A percentile compares a stretch with the other conserved stretches of the same genome.
Conservation (phyloP, 202 grass and related monocot genomes). For the Carex sylvatica region DNA sequence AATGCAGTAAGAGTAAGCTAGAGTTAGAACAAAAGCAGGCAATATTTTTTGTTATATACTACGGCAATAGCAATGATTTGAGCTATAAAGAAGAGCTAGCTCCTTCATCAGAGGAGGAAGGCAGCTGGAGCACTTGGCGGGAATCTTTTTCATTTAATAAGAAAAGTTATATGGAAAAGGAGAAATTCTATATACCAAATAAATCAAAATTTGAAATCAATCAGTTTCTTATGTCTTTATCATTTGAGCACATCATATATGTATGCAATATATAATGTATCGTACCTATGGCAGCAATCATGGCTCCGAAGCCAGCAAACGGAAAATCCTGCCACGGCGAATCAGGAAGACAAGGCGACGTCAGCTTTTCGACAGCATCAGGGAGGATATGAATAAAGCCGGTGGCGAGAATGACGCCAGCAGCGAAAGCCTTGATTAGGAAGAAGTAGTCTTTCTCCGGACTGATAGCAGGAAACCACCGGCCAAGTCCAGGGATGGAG, state of each 20-base stretch:
- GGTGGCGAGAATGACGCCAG: conserved; percentile 80
- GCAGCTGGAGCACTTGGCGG: no score
- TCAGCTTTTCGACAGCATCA: conserved; percentile 49
- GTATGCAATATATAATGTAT: neutral
- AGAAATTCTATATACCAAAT: neutral
- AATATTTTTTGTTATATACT: no score
- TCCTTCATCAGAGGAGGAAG: no score
- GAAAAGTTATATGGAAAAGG: neutral
- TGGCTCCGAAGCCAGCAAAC: conserved; percentile 59
- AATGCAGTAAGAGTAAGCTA: no score
- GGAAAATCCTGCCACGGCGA: conserved; percentile 59
- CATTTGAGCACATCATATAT: neutral
- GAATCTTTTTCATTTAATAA: neutral
- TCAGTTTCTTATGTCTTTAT: neutral
- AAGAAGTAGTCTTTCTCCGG: conserved; percentile 57
- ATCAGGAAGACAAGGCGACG: conserved; percentile 52
- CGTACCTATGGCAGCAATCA: conserved; percentile 54
- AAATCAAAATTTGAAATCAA: neutral
- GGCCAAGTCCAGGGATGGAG: conserved; percentile 51
- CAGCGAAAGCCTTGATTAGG: conserved; percentile 73
- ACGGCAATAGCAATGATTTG: no score
- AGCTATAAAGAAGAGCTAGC: no score
- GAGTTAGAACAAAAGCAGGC: no score
- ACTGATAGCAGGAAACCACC: conserved; percentile 36
- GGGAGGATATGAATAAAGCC: conserved; percentile 86